phyloP scores from a whole-genome alignment of 257 asterid species.

The Rhazya stricta region DNA sequence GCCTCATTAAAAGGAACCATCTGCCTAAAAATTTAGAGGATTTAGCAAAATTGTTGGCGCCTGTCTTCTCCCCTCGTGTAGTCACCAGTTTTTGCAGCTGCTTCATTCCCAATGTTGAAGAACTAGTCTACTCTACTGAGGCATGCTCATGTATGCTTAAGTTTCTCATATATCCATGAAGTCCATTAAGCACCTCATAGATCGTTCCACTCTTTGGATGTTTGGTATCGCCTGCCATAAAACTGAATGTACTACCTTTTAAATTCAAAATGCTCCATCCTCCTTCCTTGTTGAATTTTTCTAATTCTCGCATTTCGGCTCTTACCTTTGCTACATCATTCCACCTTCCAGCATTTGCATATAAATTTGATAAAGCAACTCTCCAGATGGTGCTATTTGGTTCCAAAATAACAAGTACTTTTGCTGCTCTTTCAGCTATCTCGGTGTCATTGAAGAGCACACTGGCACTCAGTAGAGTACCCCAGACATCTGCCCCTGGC shows the following conservation, averaged over 20 bases:
- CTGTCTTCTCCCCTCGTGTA: neutral
- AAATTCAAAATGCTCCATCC: conserved; percentile 47
- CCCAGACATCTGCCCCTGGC: conserved; percentile 39
- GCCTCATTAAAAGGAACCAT: too few relatives aligned
- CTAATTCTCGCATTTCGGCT: conserved; percentile 27
- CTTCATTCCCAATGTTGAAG: neutral
- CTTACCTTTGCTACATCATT: conserved; percentile 26
- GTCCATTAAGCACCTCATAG: conserved; percentile 18
- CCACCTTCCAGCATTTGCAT: conserved; percentile 41
- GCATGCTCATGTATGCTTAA: neutral
- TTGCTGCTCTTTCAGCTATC: conserved; percentile 40
- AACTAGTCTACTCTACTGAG: neutral
- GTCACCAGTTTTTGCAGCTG: neutral
- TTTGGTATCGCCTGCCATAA: conserved; percentile 37
- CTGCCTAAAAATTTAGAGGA: too few relatives aligned
- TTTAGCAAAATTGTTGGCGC: too few relatives aligned
- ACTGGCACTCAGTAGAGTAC: conserved; percentile 34
- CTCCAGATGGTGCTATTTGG: conserved; percentile 41
- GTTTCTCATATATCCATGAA: conserved; percentile 32
- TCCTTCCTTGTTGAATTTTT: conserved; percentile 33
- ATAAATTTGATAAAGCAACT: conserved; percentile 36
- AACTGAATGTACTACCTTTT: conserved; percentile 28
- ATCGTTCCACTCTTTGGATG: conserved; percentile 22
- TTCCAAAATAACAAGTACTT: conserved; percentile 26
- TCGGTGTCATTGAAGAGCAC: conserved; percentile 18